Base-by-base conservation (phyloP, 2,329 filamentous ascomycete genomes). In the Penicillium rolfsii region DNA sequence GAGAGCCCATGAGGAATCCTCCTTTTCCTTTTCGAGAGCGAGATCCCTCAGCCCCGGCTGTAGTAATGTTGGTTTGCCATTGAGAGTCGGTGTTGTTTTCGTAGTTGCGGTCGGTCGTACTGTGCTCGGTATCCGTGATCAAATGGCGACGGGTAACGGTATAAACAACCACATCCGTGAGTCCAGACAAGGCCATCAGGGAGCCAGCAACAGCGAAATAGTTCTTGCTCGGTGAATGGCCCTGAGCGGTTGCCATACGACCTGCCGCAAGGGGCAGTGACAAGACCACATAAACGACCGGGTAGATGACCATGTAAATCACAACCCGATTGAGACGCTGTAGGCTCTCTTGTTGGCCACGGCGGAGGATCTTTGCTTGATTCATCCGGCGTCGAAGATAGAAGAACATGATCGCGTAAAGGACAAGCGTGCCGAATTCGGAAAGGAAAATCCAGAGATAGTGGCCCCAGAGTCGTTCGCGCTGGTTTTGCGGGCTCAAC, bases 231-330 rank as follows among this genome's bases (percentile, higher is more conserved):
- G 75, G 72, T 2, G 65, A 55, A n/a, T 70, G 45, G 19, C 74
- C 71, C 4, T 72, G 68, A 22, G 74, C 75, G 2, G 72, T 73
- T 5, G 73, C 70, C 77, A 80, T 80, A 28, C 78, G 76, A 9
- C 76, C 78, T 5, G 76, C 77, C 1, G 86, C 86, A 11, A 85
- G 80, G 0, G 89, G 89, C 36, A 92, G 80, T 61, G 88, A 90
- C 53, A 85, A 63, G 11, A 87, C 73, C 2, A 84, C 82, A 71
- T 90, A 91, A 8, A 75, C 77, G 11, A 83, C 57, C 2, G 78
- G 78, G 58, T 80, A 80, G 43, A 80, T 74, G 60, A 80, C 75
- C 78, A 80, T 80, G 71, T 79, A 80, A 5, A 77, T 64, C 49
- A 78, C 76, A 26, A 79, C 77, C 26, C 77, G 76, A 52, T 74